Percentiles rank a stretch among this genome's conserved stretches.
These are phyloP conservation scores for Dendrobium huoshanense DNA, from an alignment of 106 monocot species.

Conservation along the genomic window DNA sequence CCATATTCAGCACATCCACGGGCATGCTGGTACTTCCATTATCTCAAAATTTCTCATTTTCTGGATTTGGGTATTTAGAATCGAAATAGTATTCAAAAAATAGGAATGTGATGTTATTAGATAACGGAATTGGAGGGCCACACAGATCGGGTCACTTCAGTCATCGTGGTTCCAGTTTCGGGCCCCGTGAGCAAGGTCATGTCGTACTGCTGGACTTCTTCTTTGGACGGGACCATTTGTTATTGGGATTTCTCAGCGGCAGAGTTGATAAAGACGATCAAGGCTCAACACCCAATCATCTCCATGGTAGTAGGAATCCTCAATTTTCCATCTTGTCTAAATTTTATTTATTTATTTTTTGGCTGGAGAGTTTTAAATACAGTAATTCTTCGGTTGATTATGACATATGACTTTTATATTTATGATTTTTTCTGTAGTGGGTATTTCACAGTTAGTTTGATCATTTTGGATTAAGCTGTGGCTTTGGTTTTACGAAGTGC, in stretches of 20 bases:
- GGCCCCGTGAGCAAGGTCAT: slow-evolving; percentile 29
- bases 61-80: not conserved
- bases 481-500: not conserved
- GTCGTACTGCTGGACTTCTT: slow-evolving; percentile 66
- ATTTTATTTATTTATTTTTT: not conserved
- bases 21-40: slow-evolving; percentile 57
- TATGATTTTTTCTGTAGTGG: too few species aligned
- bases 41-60: not conserved
- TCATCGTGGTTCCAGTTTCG: slow-evolving; percentile 41
- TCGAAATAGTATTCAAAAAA: not conserved
- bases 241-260: slow-evolving; percentile 57
- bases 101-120: slow-evolving; percentile 7
- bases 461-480: not conserved
- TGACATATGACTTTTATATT: not conserved
- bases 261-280: slow-evolving; percentile 50
- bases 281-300: slow-evolving; percentile 38
- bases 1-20: slow-evolving; percentile 79
- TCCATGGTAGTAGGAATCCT: slow-evolving; percentile 47
- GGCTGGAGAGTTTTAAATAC: not conserved
- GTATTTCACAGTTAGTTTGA: too few species aligned
- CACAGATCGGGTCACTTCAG: slow-evolving; percentile 41
- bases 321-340: not conserved
- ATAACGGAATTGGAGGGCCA: slow-evolving; percentile 60
- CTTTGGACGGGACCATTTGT: slow-evolving; percentile 49
- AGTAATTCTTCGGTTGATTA: not conserved